These are phyloP conservation scores for Naganishia sp. DNA, from an alignment of 1,284 basidiomycete genomes.

Conservation along the genomic window DNA sequence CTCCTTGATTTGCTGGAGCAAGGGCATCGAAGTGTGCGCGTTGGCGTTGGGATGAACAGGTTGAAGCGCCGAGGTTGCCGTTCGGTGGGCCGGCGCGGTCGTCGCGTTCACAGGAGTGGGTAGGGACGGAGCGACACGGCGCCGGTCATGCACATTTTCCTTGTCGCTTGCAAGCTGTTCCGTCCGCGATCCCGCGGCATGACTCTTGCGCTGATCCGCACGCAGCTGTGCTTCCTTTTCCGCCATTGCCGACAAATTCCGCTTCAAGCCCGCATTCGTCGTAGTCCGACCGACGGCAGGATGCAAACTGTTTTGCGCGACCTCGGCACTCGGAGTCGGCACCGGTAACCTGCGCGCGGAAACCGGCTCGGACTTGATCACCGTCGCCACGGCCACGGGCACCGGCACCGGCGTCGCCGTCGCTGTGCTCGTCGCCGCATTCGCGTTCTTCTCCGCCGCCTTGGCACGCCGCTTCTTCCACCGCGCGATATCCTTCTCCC, in stretches of 20 bases:
- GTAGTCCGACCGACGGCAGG: neutral
- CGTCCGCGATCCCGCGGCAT: conserved; percentile 4
- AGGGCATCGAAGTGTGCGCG: neutral
- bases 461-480: conserved; percentile 24
- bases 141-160: neutral
- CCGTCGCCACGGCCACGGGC: neutral
- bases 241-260: conserved; percentile 14
- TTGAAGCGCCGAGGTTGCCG: conserved; percentile 2
- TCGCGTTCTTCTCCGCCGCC: conserved; percentile 8
- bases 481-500: conserved; percentile 37
- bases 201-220: conserved; percentile 7
- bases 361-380: conserved; percentile 1
- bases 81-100: neutral
- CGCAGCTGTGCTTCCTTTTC: conserved; percentile 24
- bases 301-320: too few species aligned
- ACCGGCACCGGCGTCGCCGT: conserved; percentile 2
- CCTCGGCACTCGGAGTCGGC: neutral
- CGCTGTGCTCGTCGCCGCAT: neutral
- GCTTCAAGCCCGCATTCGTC: conserved; percentile 8
- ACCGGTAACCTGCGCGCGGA: neutral
- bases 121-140: neutral
- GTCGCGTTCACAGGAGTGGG: neutral
- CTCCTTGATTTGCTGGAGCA: conserved; percentile 9
- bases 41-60: neutral
- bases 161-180: conserved; percentile 13